Percentiles rank a stretch among this genome's conserved stretches.
Conservation (phyloP, 371 early-diverging fungal genomes). For the Mucor mucedo region DNA sequence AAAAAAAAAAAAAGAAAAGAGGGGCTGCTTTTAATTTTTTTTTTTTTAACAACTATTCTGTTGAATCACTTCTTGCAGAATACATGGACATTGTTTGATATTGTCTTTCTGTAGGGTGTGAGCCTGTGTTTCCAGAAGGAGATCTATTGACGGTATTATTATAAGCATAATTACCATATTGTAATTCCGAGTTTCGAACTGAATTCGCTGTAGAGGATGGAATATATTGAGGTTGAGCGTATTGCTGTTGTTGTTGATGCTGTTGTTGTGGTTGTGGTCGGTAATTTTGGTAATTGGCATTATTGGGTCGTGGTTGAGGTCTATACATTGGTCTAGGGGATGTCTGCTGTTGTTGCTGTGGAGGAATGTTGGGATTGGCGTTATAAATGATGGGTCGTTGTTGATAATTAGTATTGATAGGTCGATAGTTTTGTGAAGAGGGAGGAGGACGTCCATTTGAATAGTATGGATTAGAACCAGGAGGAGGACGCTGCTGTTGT, state of each 20-base stretch:
- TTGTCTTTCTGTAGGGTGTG: constrained; percentile 19
- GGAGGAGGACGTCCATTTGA: constrained; percentile 13
- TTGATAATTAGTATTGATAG: not conserved
- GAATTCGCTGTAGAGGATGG: not conserved
- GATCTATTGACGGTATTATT: constrained; percentile 23
- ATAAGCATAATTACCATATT: constrained; percentile 30
- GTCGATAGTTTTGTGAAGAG: constrained; percentile 17
- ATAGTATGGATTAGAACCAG: constrained; percentile 20
- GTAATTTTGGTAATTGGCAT: constrained; percentile 4
- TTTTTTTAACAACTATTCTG: constrained; percentile 28
- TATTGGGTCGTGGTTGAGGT: constrained; percentile 28
- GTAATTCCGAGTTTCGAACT: constrained; percentile 6
- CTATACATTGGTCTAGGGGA: constrained; percentile 27
- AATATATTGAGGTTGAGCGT: constrained; percentile 13
- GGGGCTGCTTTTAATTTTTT: constrained; percentile 13
- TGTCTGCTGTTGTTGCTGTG: constrained; percentile 7
- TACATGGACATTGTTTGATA: constrained; percentile 18
- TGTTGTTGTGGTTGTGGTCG: constrained; percentile 17
- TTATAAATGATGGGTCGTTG: constrained; percentile 7
- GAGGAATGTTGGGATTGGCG: not conserved
- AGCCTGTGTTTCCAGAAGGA: constrained; percentile 9
- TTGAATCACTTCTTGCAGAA: constrained; percentile 27
- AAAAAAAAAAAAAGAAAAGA: constrained; percentile 4
- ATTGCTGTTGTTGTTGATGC: constrained; percentile 19
- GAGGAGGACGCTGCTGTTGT: constrained; percentile 20